These are phyloP conservation scores for Ascochyta koolunga DNA, from an alignment of 2,329 filamentous ascomycete species.

Conservation along the genomic window DNA sequence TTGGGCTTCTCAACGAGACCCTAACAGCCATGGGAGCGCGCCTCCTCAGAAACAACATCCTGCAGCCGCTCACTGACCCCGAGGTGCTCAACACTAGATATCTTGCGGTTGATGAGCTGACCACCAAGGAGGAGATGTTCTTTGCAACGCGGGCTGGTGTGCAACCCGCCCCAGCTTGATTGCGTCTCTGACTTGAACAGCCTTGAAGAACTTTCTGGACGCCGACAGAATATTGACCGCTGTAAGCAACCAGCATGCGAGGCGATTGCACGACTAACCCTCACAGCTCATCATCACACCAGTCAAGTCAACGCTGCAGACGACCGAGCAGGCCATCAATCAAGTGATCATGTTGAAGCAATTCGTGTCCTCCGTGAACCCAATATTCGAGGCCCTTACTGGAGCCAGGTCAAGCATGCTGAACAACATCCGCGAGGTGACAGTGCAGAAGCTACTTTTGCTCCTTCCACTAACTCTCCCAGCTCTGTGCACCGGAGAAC, in stretches of 20 bases:
- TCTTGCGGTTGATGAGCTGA: slow-evolving; percentile 82
- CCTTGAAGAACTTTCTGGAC: slow-evolving; percentile 76
- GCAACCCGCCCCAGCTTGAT: slow-evolving; percentile 13
- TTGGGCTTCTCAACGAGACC: slow-evolving; percentile 84
- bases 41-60: slow-evolving; percentile 80
- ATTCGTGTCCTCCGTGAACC: slow-evolving; percentile 72
- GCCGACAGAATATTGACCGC: slow-evolving; percentile 79
- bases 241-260: slow-evolving; percentile 50
- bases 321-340: slow-evolving; percentile 82
- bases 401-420: slow-evolving; percentile 70
- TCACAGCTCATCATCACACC: slow-evolving; percentile 76
- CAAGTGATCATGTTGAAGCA: slow-evolving; percentile 85
- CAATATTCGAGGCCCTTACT: slow-evolving; percentile 70
- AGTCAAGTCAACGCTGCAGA: slow-evolving; percentile 67
- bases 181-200: slow-evolving; percentile 41
- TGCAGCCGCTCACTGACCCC: slow-evolving; percentile 82
- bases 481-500: slow-evolving; percentile 69
- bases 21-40: slow-evolving; percentile 87
- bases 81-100: slow-evolving; percentile 74
- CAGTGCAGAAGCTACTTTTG: slow-evolving; percentile 11
- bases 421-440: slow-evolving; percentile 66
- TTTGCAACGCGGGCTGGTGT: slow-evolving; percentile 72
- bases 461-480: not conserved
- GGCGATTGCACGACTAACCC: slow-evolving; percentile 19
- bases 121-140: slow-evolving; percentile 84